Evolutionary conservation across 257 asterid species (phyloP), one percentile per base, ranked within the genome.

Genomic region (Hygrophila difformis): DNA sequence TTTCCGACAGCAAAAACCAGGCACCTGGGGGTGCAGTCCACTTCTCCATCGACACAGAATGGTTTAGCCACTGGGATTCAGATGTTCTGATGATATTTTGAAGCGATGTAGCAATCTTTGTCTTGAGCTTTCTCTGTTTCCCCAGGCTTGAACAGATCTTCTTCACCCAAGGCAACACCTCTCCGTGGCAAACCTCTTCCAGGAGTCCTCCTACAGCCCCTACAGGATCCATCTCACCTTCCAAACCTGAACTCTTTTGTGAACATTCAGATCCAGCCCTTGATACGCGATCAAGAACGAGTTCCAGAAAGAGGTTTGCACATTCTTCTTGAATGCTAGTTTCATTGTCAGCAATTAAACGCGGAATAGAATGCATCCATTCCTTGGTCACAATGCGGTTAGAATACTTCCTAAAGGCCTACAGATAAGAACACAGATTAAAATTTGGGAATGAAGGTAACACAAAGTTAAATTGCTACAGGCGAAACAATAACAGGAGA

Each of bases 21-120:
- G 88, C 73, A 49, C 98, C 98, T 10, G 78, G 77, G 21, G 98
- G 98, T 8, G 98, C 96, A 40, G 85, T 78, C 98, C 98, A 89
- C 59, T 82, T 85, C 65, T 74, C 88, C 22, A 82, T 77, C 21
- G 87, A 61, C 81, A 53, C 60, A 41, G 75, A 67, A 14, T 42
- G 53, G 20, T 70, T 67, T 54, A 76, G 53, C 92, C 98, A 85
- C 31, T 43, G 64, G 5, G 73, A 62, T 67, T 89, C 96, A 2
- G 98, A 85, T 45, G 67, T 45, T 35, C 49, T 67, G 41, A 89
- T 82, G 54, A 89, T 77, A 39, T 65, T 78, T 66, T 80, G 94
- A 65, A 89, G 96, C 39, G 93, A 61, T 3, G 55, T 61, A 19
- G 77, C 84, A 44, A 79, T 67, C 61, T 65, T 82, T 13, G 74